Evolutionary conservation across 2,329 filamentous ascomycete species (phyloP), one percentile per base, ranked within the genome.

Genomic region (Phaeosphaeria sp.): DNA sequence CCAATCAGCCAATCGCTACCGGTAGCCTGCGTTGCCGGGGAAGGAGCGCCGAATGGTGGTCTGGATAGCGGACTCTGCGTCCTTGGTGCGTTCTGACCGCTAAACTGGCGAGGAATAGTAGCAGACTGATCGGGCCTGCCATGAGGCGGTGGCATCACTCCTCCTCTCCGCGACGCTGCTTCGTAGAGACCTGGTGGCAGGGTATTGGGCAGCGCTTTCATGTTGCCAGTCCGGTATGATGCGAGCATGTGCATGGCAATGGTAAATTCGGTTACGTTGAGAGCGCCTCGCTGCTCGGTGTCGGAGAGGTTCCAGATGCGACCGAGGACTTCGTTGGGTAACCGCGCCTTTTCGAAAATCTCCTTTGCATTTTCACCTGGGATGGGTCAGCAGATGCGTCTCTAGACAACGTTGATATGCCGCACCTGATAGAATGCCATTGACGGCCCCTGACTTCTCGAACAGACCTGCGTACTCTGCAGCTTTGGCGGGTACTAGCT

Each of bases 161-260:
- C 55, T 82, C 84, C 55, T 82, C 84, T 67, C 63, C 93, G 86
- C 49, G 91, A 88, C 9, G 95, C 95, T 46, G 93, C 94, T 72
- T 99, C 95, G 72, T 96, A 97, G 5, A 99, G 82, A 11, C 90
- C 91, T 13, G 91, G 88, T 6, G 95, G 95, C 1, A 99, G 85
- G 23, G 90, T 87, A 59, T 82, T 90, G 1, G 95, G 95, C 55
- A 98, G 83, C 20, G 86, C 88, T 63, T 92, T 89, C 76, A 99
- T 85, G 27, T 88, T 84, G 21, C 93, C 91, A 13, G 89, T 90
- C 82, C 96, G 97, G 80, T 92, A 92, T 13, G 93, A 97, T 15
- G 92, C 94, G 61, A 99, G 84, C 59, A 99, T 83, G 77, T 99
- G 95, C 95, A 99, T 99, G 46, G 95, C 95, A 72, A 99, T 96